Conservation (phyloP, 1,284 basidiomycete genomes). For the Cryptococcus amylolentus region DNA sequence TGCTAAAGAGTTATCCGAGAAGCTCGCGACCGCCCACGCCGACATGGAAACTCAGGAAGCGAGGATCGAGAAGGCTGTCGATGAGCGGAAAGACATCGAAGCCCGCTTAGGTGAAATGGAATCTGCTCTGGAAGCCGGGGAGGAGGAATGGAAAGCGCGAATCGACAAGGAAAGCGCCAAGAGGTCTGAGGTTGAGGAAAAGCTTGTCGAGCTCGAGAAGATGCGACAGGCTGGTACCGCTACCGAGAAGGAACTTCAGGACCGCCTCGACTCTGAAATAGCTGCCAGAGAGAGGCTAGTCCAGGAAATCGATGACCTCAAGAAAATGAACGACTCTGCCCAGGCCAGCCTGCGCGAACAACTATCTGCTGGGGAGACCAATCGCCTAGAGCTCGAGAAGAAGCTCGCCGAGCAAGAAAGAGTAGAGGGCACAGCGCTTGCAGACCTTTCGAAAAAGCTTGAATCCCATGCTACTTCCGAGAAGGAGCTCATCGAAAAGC, state of each 20-base stretch:
- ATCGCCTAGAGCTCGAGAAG: background rate
- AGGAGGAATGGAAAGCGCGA: background rate
- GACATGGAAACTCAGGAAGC: constrained; percentile 12
- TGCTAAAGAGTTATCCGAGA: constrained; percentile 14
- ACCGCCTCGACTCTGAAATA: background rate
- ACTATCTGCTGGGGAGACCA: background rate
- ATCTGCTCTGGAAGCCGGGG: constrained; percentile 1
- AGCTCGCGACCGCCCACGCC: constrained; percentile 18
- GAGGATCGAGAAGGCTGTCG: constrained; percentile 6
- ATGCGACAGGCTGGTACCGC: background rate
- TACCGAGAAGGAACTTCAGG: constrained; percentile 2
- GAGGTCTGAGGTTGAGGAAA: constrained; percentile 3
- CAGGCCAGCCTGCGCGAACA: background rate
- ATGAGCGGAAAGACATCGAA: constrained; percentile 8
- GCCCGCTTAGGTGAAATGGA: constrained; percentile 3
- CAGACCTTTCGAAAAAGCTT: background rate
- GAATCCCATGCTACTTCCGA: background rate
- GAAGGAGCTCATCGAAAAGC: background rate
- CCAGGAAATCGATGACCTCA: background rate
- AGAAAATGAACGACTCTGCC: background rate
- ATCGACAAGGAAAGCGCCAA: background rate
- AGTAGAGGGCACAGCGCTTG: background rate
- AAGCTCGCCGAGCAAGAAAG: background rate
- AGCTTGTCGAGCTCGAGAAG: constrained; percentile 1
- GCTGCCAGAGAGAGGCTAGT: background rate